Conservation (phyloP, 768 basidiomycete genomes). For the Strobilomyces confusus region DNA sequence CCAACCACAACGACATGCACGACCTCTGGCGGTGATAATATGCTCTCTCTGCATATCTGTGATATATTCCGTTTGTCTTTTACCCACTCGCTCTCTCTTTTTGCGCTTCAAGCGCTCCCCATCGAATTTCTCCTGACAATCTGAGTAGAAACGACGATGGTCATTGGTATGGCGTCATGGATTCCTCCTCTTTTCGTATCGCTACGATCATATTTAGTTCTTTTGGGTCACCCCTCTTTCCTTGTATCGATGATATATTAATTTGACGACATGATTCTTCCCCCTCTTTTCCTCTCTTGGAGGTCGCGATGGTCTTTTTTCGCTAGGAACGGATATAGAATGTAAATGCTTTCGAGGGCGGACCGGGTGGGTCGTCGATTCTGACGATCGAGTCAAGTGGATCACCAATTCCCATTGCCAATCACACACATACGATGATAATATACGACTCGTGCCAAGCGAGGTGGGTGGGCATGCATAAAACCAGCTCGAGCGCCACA, state of each 20-base stretch:
- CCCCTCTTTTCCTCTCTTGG: neutral
- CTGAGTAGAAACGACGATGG: conserved; percentile 1
- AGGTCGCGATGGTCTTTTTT: neutral
- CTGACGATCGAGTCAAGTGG: too few relatives aligned
- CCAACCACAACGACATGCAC: conserved; percentile 7
- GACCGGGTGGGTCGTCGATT: too few relatives aligned
- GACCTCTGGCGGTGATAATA: conserved; percentile 20
- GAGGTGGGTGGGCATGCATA: too few relatives aligned
- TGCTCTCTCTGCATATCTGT: conserved; percentile 19
- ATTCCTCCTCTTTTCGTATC: neutral
- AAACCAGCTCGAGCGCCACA: too few relatives aligned
- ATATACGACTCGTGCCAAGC: too few relatives aligned
- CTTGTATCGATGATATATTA: neutral
- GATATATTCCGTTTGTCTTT: conserved; percentile 15
- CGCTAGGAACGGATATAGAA: neutral
- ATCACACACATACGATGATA: too few relatives aligned
- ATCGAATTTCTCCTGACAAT: neutral
- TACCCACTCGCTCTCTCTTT: neutral
- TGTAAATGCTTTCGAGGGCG: too few relatives aligned
- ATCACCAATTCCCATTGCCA: too few relatives aligned
- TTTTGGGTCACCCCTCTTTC: neutral
- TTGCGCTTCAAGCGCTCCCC: neutral
- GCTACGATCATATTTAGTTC: neutral
- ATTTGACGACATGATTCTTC: neutral
- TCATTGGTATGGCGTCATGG: neutral